Evolutionary conservation across 2,329 filamentous ascomycete genomes (phyloP), one percentile per base, ranked within the genome.

Genomic region (Monilinia fructigena): DNA sequence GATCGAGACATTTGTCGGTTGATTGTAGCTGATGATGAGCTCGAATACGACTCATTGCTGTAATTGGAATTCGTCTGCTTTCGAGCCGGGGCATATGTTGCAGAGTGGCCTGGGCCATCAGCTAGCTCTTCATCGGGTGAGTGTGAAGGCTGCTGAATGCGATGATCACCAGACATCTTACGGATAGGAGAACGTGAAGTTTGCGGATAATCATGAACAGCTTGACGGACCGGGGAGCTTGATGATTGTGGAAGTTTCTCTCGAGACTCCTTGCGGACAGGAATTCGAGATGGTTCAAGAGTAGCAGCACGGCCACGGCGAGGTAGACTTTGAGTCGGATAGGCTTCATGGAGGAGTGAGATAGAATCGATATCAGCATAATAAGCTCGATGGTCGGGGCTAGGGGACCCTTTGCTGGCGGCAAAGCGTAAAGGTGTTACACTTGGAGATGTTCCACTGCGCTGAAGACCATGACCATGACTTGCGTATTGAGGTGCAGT

Each of bases 381-480:
- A 50, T 59, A 42, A 5, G 23, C 31, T 48, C 31, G 35, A 59
- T 47, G 6, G 14, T 59, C 20, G 35, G 42, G n/a, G 35, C 28
- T 50, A 40, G 42, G n/a, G 42, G 16, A 50, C 14, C 31, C 28
- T 48, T 65, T 42, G 28, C 42, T 42, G 38, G n/a, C 16, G 11
- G 42, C 54, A 28, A 59, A 52, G 38, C 54, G 63, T 18, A 40
- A 48, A 12, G 45, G 63, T 14, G 54, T 48, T 11, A 72, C 18
- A 47, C 50, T 69, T 54, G 70, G 70, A n/a, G 70, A 71, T 45
- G 70, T 70, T 23, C 63, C 69, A 31, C 69, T 69, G 47, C 69
- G 69, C n/a, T 60, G 52, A 12, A 67, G 55, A 14, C 47, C 64
- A 67, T 45, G 66, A 40, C 55, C 28, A 67, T 42, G 66, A 52